Evolutionary conservation across 2,329 filamentous ascomycete genomes (phyloP), one percentile per base, ranked within the genome.

Genomic region (Kalaharituber pfeilii): DNA sequence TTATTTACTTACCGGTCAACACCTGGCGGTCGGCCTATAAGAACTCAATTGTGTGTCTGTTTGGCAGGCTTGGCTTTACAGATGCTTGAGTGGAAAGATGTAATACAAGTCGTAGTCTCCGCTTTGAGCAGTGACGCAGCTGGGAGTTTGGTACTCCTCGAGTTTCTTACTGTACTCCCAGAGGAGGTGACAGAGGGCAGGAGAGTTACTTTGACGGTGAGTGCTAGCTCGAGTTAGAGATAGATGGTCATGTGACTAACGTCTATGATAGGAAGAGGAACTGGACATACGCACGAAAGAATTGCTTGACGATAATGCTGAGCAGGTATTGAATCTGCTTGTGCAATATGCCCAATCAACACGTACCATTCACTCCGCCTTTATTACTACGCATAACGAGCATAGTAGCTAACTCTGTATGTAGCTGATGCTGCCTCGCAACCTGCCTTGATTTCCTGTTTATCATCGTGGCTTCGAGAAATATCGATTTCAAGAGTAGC

Each of bases 151-250:
- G 91, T 84, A 68, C 84, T 96, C 65, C 75, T 98, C 66, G 91
- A 98, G 69, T 98, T 98, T 69, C 76, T 98, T 62, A 87, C 86
- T 69, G 88, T 98, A 65, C 80, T 98, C 62, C 91, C 91, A 54
- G 91, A 98, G 75, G 91, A 98, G 77, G 91, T 98, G 67, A 96
- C 86, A 64, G 89, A 98, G 76, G 91, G 91, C 72, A 86, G 91
- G 72, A 98, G 96, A 75, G 95, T 98, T 77, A 94, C 87, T 76
- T 78, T 98, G 72, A 88, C 86, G 79, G 88, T 94, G 91, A 74
- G 86, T 89, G n/a, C n/a, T n/a, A 77, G 74, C 73, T 73, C 69
- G 71, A 65, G 67, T 67, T n/a, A 50, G 25, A 39, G 33, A 39
- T 39, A 39, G 15, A 15, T 39, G 18, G 25, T 47, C n/a, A 47